Conservation (phyloP, 2,329 filamentous ascomycete species). For the Cercospora berteroae region DNA sequence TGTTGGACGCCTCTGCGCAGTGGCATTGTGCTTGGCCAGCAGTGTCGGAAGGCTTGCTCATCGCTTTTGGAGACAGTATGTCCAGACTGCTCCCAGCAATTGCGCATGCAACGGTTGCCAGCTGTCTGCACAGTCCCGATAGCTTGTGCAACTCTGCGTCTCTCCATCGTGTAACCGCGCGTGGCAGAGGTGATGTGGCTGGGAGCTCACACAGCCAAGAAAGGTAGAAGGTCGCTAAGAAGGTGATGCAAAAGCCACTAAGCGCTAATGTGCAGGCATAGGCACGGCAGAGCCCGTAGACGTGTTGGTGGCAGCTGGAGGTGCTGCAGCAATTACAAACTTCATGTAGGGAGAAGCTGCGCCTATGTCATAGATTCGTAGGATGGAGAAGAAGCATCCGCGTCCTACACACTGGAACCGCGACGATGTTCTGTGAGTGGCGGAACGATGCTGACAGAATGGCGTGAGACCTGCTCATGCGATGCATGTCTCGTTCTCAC, state of each 20-base stretch:
- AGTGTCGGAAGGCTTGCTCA: background rate
- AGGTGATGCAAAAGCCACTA: slow-evolving; percentile 1
- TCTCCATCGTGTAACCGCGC: background rate
- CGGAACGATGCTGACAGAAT: background rate
- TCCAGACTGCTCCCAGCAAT: background rate
- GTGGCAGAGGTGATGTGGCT: background rate
- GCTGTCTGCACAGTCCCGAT: background rate
- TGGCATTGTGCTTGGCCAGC: background rate
- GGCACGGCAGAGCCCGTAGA: background rate
- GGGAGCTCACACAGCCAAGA: slow-evolving; percentile 6
- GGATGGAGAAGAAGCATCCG: background rate
- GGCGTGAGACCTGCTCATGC: background rate
- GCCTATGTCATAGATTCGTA: background rate
- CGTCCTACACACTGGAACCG: background rate
- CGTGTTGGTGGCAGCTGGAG: background rate
- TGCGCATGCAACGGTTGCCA: background rate
- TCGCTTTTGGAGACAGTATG: background rate
- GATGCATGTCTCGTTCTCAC: background rate
- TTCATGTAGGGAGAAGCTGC: background rate
- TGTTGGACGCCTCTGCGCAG: background rate
- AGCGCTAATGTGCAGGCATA: background rate
- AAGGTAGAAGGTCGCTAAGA: slow-evolving; percentile 4
- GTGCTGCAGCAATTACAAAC: background rate
- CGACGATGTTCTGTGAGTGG: background rate
- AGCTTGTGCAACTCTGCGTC: background rate